Evolutionary conservation across 2,329 filamentous ascomycete genomes (phyloP), one percentile per base, ranked within the genome.

Genomic region (Fusarium sublunatum): DNA sequence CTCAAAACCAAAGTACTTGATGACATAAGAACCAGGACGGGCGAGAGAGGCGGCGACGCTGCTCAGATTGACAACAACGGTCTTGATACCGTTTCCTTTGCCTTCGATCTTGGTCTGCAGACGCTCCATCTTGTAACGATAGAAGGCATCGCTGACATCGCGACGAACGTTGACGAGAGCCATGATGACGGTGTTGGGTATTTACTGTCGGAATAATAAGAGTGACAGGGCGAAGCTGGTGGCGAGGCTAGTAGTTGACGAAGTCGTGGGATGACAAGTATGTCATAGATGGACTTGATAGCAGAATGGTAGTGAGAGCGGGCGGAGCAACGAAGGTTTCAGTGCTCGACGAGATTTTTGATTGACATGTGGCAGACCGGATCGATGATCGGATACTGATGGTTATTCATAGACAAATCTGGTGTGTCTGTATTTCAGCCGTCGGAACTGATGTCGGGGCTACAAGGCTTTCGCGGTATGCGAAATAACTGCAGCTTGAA

Each of bases 61-160:
- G 85, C 89, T 92, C 76, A 99, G 82, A 81, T 99, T 99, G 86
- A 96, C 92, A 72, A 99, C 90, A 75, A 99, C 95, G 73, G 71
- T 99, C 86, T 99, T 99, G 88, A 99, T 99, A 76, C 95, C 95
- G 83, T 99, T 99, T 71, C 95, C 95, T 82, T 99, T 99, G 82
- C 95, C 95, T 83, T 99, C 95, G 73, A 99, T 96, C 86, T 99
- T 99, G 79, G 95, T 97, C 85, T 96, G 92, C 77, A 99, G 84
- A 73, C 89, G 90, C 84, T 98, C 95, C 95, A 99, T 99, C 88
- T 99, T 99, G 89, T 99, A 99, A 80, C 95, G 95, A 84, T 99
- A 99, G 88, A 97, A 99, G 82, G 91, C 91, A 83, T 99, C 95
- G 85, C 90, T 90, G 83, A 97, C 90, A 91, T 98, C 94, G 81